A percentile compares a stretch with the other conserved stretches of the same genome.
Conservation (phyloP, 768 basidiomycete species). For the Agrocybe pediades region DNA sequence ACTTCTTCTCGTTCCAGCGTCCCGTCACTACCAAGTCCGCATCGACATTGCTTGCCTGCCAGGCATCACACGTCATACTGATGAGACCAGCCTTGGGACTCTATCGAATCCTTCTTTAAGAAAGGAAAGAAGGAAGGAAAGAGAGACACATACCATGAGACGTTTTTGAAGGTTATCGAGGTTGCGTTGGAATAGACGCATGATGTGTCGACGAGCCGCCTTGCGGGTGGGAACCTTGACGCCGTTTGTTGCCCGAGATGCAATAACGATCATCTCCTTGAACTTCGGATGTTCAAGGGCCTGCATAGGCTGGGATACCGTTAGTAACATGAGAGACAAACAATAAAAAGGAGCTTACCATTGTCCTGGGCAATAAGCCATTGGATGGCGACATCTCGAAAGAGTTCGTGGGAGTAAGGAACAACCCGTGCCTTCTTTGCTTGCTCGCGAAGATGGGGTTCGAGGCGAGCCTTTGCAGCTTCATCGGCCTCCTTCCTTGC, state of each 20-base stretch:
- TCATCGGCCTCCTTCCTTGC: not conserved
- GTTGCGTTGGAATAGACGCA: slow-evolving; percentile 10
- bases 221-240: slow-evolving; percentile 7
- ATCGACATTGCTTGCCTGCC: slow-evolving; percentile 37
- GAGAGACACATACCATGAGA: not conserved
- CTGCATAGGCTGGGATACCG: slow-evolving; percentile 7
- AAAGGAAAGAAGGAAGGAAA: too few relatives aligned
- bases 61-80: slow-evolving; percentile 30
- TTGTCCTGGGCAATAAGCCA: slow-evolving; percentile 16
- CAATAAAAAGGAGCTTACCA: not conserved
- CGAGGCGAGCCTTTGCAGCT: not conserved
- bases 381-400: slow-evolving; percentile 9
- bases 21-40: slow-evolving; percentile 37
- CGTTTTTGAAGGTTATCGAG: not conserved
- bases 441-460: slow-evolving; percentile 8
- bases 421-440: not conserved
- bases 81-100: too few relatives aligned
- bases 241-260: slow-evolving; percentile 6
- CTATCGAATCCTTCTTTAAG: too few relatives aligned
- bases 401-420: slow-evolving; percentile 6
- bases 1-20: slow-evolving; percentile 32
- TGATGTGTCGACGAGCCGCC: slow-evolving; percentile 1
- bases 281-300: slow-evolving; percentile 14
- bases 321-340: not conserved
- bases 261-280: slow-evolving; percentile 12